Percentiles rank a stretch among this genome's conserved stretches.
Conservation (phyloP, 1,284 basidiomycete genomes). For the Ceratobasidium sp. region DNA sequence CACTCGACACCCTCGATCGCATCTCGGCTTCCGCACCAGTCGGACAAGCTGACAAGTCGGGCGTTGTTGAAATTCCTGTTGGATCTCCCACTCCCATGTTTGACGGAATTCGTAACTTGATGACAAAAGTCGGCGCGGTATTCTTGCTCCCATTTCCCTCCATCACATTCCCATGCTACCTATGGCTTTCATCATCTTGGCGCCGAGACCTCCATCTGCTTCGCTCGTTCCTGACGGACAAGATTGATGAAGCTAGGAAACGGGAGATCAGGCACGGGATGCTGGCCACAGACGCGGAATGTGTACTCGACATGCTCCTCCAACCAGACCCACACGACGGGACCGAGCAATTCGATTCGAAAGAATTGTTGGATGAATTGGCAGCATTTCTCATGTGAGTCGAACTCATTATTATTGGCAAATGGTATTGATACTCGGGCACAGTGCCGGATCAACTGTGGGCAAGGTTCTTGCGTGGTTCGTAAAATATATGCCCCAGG, state of each 20-base stretch:
- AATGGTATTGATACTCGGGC: not conserved
- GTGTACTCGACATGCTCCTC: conserved; percentile 16
- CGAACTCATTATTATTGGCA: too few relatives aligned
- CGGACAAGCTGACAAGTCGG: not conserved
- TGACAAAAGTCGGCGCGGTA: not conserved
- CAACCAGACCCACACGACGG: conserved; percentile 14
- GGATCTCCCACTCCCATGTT: not conserved
- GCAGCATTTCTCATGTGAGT: conserved; percentile 17
- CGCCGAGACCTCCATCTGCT: conserved; percentile 4
- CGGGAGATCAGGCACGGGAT: not conserved
- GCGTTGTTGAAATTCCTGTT: not conserved
- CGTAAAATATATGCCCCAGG: conserved; percentile 12
- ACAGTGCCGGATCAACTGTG: conserved; percentile 1
- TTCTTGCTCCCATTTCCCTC: conserved; percentile 8
- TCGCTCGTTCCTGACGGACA: not conserved
- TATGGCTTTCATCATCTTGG: conserved; percentile 4
- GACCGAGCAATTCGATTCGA: not conserved
- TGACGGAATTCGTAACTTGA: conserved; percentile 1
- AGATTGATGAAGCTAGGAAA: not conserved
- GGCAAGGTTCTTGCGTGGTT: conserved; percentile 7
- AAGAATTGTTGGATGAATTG: conserved; percentile 22
- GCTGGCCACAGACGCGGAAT: conserved; percentile 11
- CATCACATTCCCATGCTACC: not conserved
- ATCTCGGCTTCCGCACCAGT: not conserved
- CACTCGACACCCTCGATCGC: not conserved